Evolutionary conservation across 78 protist genomes (phyloP), one percentile per base, ranked within the genome.

Genomic region (Polysphondylium violaceum): DNA sequence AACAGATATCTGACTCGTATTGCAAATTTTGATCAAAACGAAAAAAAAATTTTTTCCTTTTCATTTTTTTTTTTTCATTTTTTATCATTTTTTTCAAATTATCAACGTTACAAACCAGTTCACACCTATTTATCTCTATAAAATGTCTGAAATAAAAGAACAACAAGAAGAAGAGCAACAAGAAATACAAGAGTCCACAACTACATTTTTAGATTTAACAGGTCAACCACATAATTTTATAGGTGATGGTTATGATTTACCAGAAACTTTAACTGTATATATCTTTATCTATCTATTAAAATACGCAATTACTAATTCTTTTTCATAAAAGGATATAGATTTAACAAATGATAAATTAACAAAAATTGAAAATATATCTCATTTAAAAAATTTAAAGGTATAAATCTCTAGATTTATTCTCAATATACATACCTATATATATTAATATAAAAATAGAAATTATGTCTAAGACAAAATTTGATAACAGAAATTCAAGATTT

Each of bases 381-480:
- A 83, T 69, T 58, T 83, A 21, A 23, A 36, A 19, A 38, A 69
- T 40, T 69, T 83, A 83, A 83, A 67, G 47, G 85, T 75, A 60
- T 35, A 11, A 19, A 73, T 7, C 9, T 6, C 31, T 38, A 64
- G 8, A 56, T 17, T 17, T 56, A 56, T 7, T 47, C 53, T 56
- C 21, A 17, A 25, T n/a, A 9, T n/a, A 56, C 21, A n/a, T 6
- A 56, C 53, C 11, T 8, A 56, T 56, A 17, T 14, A 4, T n/a
- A 56, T 56, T 14, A 6, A 12, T 40, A 55, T 36, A 9, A 11
- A 16, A 40, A 25, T 29, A 83, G 86, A 88, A 88, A 68, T 47
- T 88, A 75, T 76, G 86, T 53, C 59, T 88, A 19, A 76, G 94
- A 75, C 94, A 88, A 47, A 88, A 88, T 36, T n/a, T 77, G 1